Conservation (phyloP, 2,329 filamentous ascomycete species). For the Ascochyta pisi region DNA sequence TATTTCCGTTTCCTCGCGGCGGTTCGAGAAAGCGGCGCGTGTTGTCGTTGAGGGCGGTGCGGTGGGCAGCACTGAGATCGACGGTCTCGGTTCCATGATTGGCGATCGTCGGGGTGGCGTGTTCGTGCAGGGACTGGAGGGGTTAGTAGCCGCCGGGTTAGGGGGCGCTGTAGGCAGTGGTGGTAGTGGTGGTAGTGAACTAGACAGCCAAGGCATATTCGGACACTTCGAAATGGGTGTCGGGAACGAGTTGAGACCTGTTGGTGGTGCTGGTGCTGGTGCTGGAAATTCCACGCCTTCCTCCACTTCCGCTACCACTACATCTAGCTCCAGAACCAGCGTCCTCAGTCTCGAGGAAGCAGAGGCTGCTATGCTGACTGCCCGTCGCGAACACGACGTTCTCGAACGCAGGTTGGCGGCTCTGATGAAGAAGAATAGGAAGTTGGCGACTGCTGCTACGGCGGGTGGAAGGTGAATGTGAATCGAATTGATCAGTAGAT, state of each 20-base stretch:
- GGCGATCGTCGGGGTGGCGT: conserved; percentile 45
- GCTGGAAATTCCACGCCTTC: neutral
- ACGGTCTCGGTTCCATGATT: conserved; percentile 44
- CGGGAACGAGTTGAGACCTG: conserved; percentile 7
- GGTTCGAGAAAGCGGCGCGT: conserved; percentile 44
- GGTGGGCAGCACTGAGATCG: conserved; percentile 40
- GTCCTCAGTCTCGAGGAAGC: conserved; percentile 46
- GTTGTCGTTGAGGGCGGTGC: conserved; percentile 44
- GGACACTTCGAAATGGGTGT: conserved; percentile 30
- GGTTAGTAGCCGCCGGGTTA: conserved; percentile 43
- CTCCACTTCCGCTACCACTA: too few relatives aligned
- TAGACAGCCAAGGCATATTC: conserved; percentile 20
- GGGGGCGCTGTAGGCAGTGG: neutral
- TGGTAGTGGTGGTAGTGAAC: conserved; percentile 27
- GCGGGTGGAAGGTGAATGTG: too few relatives aligned
- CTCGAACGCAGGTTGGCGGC: conserved; percentile 46
- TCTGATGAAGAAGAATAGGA: conserved; percentile 49
- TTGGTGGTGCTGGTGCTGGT: conserved; percentile 12
- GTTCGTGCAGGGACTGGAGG: conserved; percentile 45
- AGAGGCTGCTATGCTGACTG: conserved; percentile 44
- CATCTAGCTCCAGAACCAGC: conserved; percentile 20
- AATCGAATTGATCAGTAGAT: neutral
- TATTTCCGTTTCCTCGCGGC: conserved; percentile 39
- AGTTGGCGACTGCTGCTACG: conserved; percentile 24
- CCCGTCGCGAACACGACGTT: conserved; percentile 46